Conservation (phyloP, 768 basidiomycete genomes). For the Leccinum arenicola region DNA sequence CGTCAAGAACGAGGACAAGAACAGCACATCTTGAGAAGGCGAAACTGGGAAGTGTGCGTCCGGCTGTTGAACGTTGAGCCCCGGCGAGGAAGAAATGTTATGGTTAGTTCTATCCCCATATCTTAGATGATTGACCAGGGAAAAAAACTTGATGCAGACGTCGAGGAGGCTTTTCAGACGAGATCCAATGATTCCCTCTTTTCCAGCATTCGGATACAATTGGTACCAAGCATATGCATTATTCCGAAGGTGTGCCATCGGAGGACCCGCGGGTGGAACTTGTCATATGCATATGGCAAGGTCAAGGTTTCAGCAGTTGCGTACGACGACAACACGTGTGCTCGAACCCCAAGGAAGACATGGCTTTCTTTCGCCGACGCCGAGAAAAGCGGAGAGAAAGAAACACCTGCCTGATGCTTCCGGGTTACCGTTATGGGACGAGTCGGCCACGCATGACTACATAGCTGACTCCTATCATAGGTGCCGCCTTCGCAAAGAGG, state of each 20-base stretch:
- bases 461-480: neutral
- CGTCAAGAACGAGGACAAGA: neutral
- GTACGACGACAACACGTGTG: constrained; percentile 7
- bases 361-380: constrained; percentile 5
- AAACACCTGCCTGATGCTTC: neutral
- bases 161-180: neutral
- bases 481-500: neutral
- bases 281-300: neutral
- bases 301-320: constrained; percentile 1
- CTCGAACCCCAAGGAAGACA: neutral
- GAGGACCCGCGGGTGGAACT: neutral
- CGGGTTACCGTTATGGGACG: neutral
- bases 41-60: neutral
- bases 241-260: constrained; percentile 1
- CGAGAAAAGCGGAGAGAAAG: neutral
- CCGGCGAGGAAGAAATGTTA: neutral
- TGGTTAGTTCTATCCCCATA: neutral
- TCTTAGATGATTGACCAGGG: neutral
- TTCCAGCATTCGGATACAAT: neutral
- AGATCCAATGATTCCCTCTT: neutral
- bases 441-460: neutral
- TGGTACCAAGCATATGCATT: neutral
- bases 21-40: neutral
- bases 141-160: neutral
- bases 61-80: neutral